A percentile compares a stretch with the other conserved stretches of the same genome.
These are phyloP conservation scores for Ustilago shanxiensis DNA, from an alignment of 1,284 basidiomycete genomes.

Conservation along the genomic window DNA sequence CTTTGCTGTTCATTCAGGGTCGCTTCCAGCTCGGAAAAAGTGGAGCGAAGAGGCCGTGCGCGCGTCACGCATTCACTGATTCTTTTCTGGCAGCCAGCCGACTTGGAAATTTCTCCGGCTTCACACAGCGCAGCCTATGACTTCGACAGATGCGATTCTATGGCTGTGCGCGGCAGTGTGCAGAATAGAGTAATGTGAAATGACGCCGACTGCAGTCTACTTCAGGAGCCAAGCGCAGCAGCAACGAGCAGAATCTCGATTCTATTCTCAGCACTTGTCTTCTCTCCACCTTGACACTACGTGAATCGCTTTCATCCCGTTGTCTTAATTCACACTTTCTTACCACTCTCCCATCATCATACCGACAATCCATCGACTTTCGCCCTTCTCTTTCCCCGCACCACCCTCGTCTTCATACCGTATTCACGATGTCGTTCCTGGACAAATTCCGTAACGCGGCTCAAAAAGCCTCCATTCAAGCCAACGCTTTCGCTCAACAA, in stretches of 20 bases:
- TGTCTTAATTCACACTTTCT: neutral
- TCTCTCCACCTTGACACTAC: neutral
- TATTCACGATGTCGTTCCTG: conserved; percentile 74
- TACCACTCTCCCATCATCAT: too few species aligned
- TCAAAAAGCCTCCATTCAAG: conserved; percentile 77
- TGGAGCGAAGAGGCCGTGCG: conserved; percentile 22
- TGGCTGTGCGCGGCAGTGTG: neutral
- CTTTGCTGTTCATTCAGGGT: neutral
- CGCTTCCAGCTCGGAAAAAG: neutral
- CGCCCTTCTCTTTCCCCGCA: neutral
- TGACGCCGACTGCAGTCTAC: neutral
- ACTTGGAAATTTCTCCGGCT: neutral
- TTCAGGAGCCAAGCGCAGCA: neutral
- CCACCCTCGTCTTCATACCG: neutral
- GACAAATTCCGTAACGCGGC: conserved; percentile 85
- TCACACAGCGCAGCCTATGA: neutral
- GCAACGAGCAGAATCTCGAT: too few species aligned
- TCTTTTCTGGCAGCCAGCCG: too few species aligned
- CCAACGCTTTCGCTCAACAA: conserved; percentile 65
- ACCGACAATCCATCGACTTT: neutral
- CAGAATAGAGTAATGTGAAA: too few species aligned
- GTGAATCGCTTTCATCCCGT: neutral
- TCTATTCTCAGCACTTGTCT: too few species aligned
- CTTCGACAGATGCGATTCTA: too few species aligned
- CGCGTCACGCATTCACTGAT: neutral